phyloP scores from a whole-genome alignment of 768 basidiomycete genomes.

The Lentinula guzmanii region DNA sequence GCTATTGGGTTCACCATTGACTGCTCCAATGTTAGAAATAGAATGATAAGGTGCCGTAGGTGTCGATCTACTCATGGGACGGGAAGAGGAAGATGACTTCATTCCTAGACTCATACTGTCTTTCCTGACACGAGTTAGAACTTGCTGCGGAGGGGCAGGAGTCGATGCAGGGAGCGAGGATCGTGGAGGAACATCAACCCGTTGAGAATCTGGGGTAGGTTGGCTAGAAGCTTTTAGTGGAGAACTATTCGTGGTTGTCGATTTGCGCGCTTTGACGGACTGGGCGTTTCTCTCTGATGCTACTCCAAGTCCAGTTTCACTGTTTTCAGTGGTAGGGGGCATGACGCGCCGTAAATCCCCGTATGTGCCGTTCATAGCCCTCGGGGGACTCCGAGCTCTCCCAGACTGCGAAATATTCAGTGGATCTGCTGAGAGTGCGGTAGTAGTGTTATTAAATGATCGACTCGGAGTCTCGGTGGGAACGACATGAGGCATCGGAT shows the following conservation, averaged over 20 bases:
- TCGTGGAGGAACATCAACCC: neutral
- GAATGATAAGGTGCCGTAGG: neutral
- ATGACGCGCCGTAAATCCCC: neutral
- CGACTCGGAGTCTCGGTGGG: neutral
- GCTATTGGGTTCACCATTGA: neutral
- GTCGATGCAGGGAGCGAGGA: neutral
- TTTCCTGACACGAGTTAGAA: neutral
- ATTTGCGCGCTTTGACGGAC: neutral
- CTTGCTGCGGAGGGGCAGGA: neutral
- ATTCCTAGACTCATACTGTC: neutral
- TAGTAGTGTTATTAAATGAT: neutral
- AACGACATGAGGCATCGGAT: slow-evolving; percentile 4
- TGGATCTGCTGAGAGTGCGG: neutral
- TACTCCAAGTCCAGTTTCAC: neutral
- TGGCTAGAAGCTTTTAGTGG: neutral
- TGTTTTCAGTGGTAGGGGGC: neutral
- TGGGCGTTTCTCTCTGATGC: neutral
- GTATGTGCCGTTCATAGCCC: neutral
- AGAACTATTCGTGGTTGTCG: neutral
- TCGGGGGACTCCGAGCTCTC: neutral
- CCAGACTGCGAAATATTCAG: neutral
- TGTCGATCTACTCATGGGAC: neutral
- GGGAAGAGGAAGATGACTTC: neutral
- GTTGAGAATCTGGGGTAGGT: neutral
- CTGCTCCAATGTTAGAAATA: neutral